Evolutionary conservation across 2,329 filamentous ascomycete genomes (phyloP).

Genomic region (Penicillium hesseltinei): DNA sequence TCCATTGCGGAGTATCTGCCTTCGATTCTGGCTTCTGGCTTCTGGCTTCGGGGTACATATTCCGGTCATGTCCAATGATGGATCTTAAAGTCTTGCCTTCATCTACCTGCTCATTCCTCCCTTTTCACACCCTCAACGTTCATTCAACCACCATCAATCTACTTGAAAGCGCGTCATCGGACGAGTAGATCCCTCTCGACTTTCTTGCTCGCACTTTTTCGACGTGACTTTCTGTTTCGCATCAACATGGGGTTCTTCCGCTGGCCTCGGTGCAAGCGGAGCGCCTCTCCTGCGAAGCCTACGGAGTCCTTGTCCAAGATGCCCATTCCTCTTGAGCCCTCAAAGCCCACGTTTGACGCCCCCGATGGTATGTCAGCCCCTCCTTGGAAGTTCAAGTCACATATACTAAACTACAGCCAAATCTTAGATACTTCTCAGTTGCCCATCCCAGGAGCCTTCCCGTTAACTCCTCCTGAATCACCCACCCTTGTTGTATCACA

Average conservation of each 20-base stretch:
- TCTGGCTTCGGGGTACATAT: neutral
- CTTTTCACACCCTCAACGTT: neutral
- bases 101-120: neutral
- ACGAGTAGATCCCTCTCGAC: constrained; percentile 1
- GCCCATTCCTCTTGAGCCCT: neutral
- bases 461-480: constrained; percentile 15
- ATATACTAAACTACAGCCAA: constrained; percentile 1
- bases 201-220: neutral
- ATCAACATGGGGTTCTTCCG: constrained; percentile 6
- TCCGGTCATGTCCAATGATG: constrained; percentile 17
- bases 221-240: neutral
- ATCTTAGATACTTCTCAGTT: constrained; percentile 1
- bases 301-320: neutral
- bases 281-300: neutral
- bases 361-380: neutral
- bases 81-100: constrained; percentile 5
- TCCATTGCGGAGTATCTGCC: neutral
- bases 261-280: constrained; percentile 8
- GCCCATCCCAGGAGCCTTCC: constrained; percentile 20
- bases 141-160: neutral
- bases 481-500: constrained; percentile 12
- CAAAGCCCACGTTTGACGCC: neutral
- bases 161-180: constrained; percentile 9
- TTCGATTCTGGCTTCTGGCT: neutral
- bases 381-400: neutral